Conservation (phyloP, 331 rosid species). For the Arachis monticola region DNA sequence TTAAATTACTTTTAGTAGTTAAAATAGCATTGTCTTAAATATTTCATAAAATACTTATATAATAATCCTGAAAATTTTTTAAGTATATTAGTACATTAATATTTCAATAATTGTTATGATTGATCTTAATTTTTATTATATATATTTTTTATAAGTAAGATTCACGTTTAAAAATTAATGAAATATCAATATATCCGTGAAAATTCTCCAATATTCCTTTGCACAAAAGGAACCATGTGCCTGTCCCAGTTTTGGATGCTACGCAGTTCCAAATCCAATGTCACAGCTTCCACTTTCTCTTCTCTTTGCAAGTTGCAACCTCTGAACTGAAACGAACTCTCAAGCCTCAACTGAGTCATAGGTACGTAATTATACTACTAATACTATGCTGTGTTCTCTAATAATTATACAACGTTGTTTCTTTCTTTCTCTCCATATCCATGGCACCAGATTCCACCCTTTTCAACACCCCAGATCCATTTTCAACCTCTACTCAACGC, state of each 20-base stretch:
- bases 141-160: no score
- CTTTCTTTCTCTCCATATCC: not conserved
- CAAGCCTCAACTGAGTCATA: not conserved
- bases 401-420: not conserved
- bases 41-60: no score
- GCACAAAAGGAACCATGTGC: not conserved
- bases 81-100: no score
- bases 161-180: no score
- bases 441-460: not conserved
- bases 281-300: not conserved
- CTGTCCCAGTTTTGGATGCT: not conserved
- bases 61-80: no score
- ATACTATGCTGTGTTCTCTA: not conserved
- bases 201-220: no score
- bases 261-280: not conserved
- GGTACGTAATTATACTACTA: not conserved
- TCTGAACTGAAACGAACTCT: not conserved
- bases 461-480: constrained; percentile 39
- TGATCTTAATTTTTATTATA: no score
- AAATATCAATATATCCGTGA: no score
- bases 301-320: not conserved
- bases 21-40: no score
- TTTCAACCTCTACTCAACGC: constrained; percentile 3
- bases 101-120: no score
- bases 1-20: no score